Evolutionary conservation across 345 rosid genomes (phyloP).

Genomic region (Euphorbia pulcherrima): DNA sequence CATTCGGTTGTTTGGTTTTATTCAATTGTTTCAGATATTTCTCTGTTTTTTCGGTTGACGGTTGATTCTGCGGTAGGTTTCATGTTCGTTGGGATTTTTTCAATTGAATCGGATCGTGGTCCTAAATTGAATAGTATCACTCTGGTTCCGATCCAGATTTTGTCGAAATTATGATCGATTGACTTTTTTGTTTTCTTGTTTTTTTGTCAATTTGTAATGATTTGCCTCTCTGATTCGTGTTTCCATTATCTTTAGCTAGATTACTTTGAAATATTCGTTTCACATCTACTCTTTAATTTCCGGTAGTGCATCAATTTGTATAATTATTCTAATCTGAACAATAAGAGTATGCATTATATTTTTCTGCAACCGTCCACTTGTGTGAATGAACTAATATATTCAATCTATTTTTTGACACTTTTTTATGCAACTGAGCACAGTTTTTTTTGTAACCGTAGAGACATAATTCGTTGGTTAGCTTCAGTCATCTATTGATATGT

Average conservation of each 20-base stretch:
- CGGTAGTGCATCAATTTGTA: background rate
- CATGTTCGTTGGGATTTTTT: too few relatives aligned
- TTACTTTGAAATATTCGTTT: background rate
- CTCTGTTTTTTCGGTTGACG: background rate
- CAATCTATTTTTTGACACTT: background rate
- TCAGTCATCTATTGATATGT: background rate
- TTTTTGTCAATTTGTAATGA: background rate
- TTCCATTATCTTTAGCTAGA: background rate
- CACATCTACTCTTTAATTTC: background rate
- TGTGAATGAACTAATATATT: too few relatives aligned
- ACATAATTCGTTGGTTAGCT: background rate
- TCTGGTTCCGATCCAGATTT: too few relatives aligned
- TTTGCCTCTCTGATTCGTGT: background rate
- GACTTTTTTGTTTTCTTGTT: background rate
- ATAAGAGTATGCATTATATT: too few relatives aligned
- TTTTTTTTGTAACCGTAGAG: background rate
- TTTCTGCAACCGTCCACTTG: too few relatives aligned
- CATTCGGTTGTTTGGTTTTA: background rate
- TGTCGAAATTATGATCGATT: background rate
- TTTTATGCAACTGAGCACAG: background rate
- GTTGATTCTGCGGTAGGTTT: background rate
- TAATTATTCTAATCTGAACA: background rate
- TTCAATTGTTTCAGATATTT: background rate
- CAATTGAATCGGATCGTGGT: too few relatives aligned
- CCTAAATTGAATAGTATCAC: too few relatives aligned